Conservation (phyloP, 345 rosid genomes). For the Erysimum cheiranthoides region DNA sequence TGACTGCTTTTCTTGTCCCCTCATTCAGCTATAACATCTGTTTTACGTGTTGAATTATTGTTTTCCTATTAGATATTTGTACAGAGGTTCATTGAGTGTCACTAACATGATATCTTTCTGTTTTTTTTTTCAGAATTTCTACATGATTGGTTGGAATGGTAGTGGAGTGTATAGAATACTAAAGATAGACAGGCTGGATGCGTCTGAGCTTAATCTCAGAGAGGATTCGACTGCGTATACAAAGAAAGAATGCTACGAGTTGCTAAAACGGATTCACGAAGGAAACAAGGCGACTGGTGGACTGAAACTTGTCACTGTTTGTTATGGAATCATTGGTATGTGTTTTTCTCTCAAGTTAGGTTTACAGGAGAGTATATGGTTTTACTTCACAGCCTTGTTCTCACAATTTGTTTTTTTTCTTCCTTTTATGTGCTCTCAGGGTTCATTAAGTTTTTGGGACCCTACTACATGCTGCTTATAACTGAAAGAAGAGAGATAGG, state of each 20-base stretch:
- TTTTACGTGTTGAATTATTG: neutral
- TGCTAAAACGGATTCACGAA: slow-evolving; percentile 86
- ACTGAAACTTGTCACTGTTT: slow-evolving; percentile 76
- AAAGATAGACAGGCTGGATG: slow-evolving; percentile 58
- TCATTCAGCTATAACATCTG: neutral
- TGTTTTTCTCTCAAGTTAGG: slow-evolving; percentile 21
- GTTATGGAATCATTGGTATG: slow-evolving; percentile 96
- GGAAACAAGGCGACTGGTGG: slow-evolving; percentile 96
- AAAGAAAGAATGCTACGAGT: slow-evolving; percentile 70
- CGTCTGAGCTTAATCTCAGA: slow-evolving; percentile 70
- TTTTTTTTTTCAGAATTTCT: slow-evolving; percentile 40
- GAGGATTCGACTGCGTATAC: slow-evolving; percentile 86
- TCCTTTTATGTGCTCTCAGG: slow-evolving; percentile 53
- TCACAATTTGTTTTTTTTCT: neutral
- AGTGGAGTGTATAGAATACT: slow-evolving; percentile 46
- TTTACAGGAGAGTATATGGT: neutral
- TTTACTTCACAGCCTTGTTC: slow-evolving; percentile 12
- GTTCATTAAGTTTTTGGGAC: slow-evolving; percentile 92
- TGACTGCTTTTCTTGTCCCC: neutral
- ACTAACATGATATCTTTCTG: neutral
- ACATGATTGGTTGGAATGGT: slow-evolving; percentile 50
- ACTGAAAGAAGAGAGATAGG: slow-evolving; percentile 92
- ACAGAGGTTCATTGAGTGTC: neutral
- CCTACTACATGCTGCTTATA: slow-evolving; percentile 93
- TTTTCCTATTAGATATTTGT: neutral